These are phyloP conservation scores for Aphanocladium album DNA, from an alignment of 2,329 filamentous ascomycete genomes.

Conservation along the genomic window DNA sequence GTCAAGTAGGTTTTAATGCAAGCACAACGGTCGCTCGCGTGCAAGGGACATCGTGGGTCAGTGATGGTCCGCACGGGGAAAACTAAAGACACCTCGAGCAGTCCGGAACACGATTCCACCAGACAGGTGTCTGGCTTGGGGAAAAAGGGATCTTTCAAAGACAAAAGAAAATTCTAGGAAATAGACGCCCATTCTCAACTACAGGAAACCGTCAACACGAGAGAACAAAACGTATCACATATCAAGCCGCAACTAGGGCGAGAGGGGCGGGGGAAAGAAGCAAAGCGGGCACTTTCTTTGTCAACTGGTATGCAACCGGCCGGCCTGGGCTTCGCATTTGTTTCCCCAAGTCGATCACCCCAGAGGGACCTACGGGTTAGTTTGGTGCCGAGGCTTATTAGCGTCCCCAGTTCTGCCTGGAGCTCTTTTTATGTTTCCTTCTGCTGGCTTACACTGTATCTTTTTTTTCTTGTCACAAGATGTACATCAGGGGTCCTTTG, in stretches of 20 bases:
- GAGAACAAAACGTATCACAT: constrained; percentile 3
- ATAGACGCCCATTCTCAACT: no score
- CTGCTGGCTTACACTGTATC: neutral
- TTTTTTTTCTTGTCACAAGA: neutral
- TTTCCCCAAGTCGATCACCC: neutral
- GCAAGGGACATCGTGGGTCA: no score
- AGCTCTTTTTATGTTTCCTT: neutral
- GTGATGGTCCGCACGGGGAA: no score
- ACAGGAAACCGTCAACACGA: neutral
- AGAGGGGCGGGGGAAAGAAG: neutral
- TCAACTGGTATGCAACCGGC: neutral
- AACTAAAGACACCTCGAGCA: no score
- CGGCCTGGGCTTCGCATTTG: neutral
- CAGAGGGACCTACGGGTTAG: neutral
- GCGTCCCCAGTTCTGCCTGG: neutral
- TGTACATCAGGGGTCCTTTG: no score
- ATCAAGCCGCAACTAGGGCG: neutral
- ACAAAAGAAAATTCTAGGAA: no score
- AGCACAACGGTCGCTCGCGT: no score
- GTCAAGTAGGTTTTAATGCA: no score
- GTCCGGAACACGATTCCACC: no score
- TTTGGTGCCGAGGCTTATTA: neutral
- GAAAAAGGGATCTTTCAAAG: no score
- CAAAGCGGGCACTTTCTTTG: neutral
- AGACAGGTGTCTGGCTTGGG: no score